phyloP scores from a whole-genome alignment of 2,329 filamentous ascomycete species.

The Boeremia lycopersici region DNA sequence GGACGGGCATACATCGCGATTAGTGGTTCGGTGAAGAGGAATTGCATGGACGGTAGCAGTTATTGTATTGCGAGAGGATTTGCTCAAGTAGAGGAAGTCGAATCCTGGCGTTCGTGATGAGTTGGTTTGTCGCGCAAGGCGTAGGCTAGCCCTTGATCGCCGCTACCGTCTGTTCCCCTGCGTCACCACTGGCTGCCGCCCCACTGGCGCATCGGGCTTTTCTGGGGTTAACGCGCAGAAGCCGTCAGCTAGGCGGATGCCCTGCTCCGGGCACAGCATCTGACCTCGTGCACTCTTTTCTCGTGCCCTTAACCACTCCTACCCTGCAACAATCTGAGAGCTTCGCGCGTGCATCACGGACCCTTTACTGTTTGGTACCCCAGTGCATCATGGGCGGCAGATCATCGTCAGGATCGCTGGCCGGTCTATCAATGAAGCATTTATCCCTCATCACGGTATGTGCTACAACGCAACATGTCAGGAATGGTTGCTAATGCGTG shows the following conservation, averaged over 20 bases:
- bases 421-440: constrained; percentile 70
- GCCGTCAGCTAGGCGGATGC: constrained; percentile 3
- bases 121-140: not conserved
- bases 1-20: no score
- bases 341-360: not conserved
- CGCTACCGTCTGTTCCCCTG: constrained; percentile 9
- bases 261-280: not conserved
- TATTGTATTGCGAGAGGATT: no score
- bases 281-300: not conserved
- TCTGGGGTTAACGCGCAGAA: constrained; percentile 1
- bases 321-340: not conserved
- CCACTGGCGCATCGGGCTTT: not conserved
- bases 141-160: constrained; percentile 4
- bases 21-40: no score
- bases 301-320: not conserved
- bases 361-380: not conserved
- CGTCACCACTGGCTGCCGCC: not conserved
- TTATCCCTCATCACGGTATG: constrained; percentile 69
- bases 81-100: not conserved
- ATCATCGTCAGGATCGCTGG: constrained; percentile 31
- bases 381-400: constrained; percentile 11
- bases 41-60: no score
- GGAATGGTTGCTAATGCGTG: constrained; percentile 23
- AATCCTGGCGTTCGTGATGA: not conserved
- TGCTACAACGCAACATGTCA: not conserved